Evolutionary conservation across 495 filamentous ascomycete genomes (phyloP), one percentile per base, ranked within the genome.

Genomic region (Apiosordaria backusii): DNA sequence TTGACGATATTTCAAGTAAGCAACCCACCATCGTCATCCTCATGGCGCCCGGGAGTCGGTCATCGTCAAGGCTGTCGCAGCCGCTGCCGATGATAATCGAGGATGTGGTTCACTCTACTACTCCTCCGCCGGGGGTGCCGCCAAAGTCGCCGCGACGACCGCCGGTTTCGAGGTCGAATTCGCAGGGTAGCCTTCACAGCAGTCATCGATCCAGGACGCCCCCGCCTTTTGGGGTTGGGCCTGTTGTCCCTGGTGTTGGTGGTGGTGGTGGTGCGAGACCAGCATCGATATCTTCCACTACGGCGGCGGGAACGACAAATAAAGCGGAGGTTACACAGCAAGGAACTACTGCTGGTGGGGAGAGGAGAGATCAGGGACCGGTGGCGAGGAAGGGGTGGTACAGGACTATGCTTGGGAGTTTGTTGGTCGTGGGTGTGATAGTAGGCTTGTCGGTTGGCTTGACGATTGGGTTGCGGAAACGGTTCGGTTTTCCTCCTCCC

Each of bases 401-500:
- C 59, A 69, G 76, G 50, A 63, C 79, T 25, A 61, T 65, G 22
- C 4, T 81, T 19, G 62, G 76, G 25, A 57, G 63, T 0, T 19
- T 78, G 13, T 24, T 83, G 9, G 0, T 79, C 4, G 24, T 78
- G 1, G 68, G 74, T 9, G 60, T 76, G 50, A 65, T 79, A 15
- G 72, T 84, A 0, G 82, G 78, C 3, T 63, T 85, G 45, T 68
- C 72, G 0, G 76, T 81, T 4, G 83, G 83, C 10, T 63, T 85
- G 18, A 76, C 74, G 4, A 59, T 83, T 19, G 82, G 82, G 4
- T 65, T 84, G 59, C 70, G 66, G n/a, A 81, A 79, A 26, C 72
- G 71, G 69, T 76, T 67, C 23, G 24, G 54, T 58, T 55, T 27
- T 45, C 7, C 40, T 57, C 7, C 57, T 59, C 4, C 50, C 22